These are phyloP conservation scores for Mucor indicus DNA, from an alignment of 371 early-diverging fungal genomes.

Conservation along the genomic window DNA sequence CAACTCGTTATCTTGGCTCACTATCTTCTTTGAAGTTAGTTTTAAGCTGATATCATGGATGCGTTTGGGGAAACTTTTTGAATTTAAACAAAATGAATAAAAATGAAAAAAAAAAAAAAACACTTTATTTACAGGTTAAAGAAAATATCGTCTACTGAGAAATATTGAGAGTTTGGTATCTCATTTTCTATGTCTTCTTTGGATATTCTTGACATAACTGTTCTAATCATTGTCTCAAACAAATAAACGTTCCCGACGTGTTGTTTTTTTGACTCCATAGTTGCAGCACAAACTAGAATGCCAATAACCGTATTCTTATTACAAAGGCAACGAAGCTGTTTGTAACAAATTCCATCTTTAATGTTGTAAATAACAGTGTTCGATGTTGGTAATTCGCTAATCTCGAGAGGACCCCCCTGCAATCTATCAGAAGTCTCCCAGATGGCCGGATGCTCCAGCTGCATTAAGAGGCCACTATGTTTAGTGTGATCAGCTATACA, in stretches of 20 bases:
- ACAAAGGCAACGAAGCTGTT: slow-evolving; percentile 1
- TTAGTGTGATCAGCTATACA: background rate
- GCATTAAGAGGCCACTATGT: background rate
- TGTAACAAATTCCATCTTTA: slow-evolving; percentile 5
- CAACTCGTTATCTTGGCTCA: slow-evolving; percentile 11
- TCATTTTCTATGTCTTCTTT: background rate
- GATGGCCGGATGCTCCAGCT: background rate
- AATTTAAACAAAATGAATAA: slow-evolving; percentile 3
- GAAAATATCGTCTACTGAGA: slow-evolving; percentile 9
- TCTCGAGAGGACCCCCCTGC: slow-evolving; percentile 10
- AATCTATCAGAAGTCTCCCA: slow-evolving; percentile 7
- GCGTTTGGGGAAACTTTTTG: slow-evolving; percentile 34
- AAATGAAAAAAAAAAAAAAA: slow-evolving; percentile 13
- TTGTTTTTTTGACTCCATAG: background rate
- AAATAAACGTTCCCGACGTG: slow-evolving; percentile 13
- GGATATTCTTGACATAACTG: background rate
- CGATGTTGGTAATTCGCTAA: background rate
- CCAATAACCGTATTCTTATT: background rate
- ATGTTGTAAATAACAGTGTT: slow-evolving; percentile 1
- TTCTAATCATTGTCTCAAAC: background rate
- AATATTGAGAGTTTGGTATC: slow-evolving; percentile 1
- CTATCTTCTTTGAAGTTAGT: slow-evolving; percentile 1
- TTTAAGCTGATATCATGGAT: slow-evolving; percentile 25
- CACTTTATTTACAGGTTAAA: background rate
- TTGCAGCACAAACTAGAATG: slow-evolving; percentile 4